Evolutionary conservation across 192 early-diverging fungal genomes (phyloP), one percentile per base, ranked within the genome.

Genomic region (Coemansia sp.): DNA sequence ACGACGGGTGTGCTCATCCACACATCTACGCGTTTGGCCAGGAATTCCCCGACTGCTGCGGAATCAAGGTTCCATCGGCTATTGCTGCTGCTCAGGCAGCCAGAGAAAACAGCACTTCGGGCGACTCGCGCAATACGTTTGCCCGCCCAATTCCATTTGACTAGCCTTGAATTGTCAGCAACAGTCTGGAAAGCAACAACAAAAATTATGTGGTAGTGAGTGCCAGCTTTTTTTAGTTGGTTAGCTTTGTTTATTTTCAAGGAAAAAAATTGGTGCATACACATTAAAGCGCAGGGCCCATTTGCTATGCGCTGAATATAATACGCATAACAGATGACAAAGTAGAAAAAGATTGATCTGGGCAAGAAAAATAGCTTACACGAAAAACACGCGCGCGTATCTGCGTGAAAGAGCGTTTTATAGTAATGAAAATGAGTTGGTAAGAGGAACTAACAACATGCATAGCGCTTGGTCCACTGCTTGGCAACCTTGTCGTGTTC

Each of bases 401-500:
- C 2, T 54, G 26, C 18, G 18, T 54, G 21, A 62, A 62, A 16
- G 61, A 8, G 15, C 41, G 32, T 47, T 46, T 26, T 43, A 41
- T 26, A 55, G 41, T 54, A 63, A 51, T 21, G 47, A 47, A 9
- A 21, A 63, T 1, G n/a, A n/a, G 39, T 9, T 18, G 22, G 42
- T 59, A 21, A 55, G 8, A 54, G 3, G 8, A 42, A 3, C 40
- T 55, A 71, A 65, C 77, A 85, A 62, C 78, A 78, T 16, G 83
- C 89, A 61, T 88, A 96, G 82, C 94, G 84, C 74, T 92, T 90
- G 45, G 95, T 95, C 94, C 95, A 98, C 70, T 98, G 94, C 65
- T 89, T 87, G 41, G 96, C 95, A 16, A 87, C 90, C 41, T 84
- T 80, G 64, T 98, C 95, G 61, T 97, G 95, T 73, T 94, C 91